Conservation (phyloP, 140 eudicot species). For the Anethum foeniculum region DNA sequence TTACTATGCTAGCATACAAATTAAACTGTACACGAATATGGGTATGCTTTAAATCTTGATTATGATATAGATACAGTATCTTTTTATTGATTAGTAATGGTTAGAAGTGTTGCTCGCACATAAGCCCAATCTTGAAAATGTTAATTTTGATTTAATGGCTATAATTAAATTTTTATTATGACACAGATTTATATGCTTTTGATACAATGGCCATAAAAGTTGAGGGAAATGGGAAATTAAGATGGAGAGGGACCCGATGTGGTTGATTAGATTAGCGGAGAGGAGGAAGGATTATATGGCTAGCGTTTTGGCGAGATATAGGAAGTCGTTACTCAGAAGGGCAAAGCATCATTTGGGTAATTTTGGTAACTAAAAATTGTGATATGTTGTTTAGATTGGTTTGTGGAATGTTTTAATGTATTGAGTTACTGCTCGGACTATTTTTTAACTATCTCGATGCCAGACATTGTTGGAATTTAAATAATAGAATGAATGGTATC, state of each 20-base stretch:
- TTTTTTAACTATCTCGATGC: too few relatives aligned
- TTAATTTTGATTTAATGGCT: conserved; percentile 32
- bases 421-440: neutral
- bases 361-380: neutral
- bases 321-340: too few relatives aligned
- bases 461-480: neutral
- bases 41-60: too few relatives aligned
- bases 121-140: conserved; percentile 26
- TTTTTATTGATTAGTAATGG: conserved; percentile 16
- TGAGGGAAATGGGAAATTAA: conserved; percentile 15
- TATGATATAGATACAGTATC: too few relatives aligned
- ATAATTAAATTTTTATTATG: too few relatives aligned
- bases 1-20: too few relatives aligned
- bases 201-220: too few relatives aligned
- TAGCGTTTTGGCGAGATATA: neutral
- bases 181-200: too few relatives aligned
- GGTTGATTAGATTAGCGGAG: conserved; percentile 80
- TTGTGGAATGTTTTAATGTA: neutral
- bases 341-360: too few relatives aligned
- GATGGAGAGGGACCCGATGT: conserved; percentile 9
- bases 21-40: too few relatives aligned
- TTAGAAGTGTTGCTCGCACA: conserved; percentile 1
- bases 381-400: neutral
- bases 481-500: neutral
- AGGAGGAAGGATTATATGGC: conserved; percentile 5